phyloP scores from a whole-genome alignment of 1,139 yeast species.

The Eremothecium cymbalariae region DNA sequence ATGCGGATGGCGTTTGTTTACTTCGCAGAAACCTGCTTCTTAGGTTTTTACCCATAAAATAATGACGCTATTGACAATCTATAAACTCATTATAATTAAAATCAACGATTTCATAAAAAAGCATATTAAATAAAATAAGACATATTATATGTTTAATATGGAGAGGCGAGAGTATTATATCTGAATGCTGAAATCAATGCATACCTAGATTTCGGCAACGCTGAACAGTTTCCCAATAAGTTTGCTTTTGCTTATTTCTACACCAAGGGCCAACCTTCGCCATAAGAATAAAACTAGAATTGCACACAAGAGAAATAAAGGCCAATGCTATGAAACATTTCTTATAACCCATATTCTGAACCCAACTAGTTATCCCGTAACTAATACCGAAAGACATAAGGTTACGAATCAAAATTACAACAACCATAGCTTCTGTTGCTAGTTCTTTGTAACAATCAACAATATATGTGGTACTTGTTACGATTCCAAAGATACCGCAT shows the following conservation, averaged over 20 bases:
- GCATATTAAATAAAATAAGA: too few relatives aligned
- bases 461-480: slow-evolving; percentile 45
- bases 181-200: too few relatives aligned
- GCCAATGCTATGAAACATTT: slow-evolving; percentile 41
- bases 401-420: slow-evolving; percentile 34
- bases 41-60: too few relatives aligned
- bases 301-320: slow-evolving; percentile 38
- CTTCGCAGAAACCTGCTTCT: too few relatives aligned
- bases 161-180: too few relatives aligned
- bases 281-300: slow-evolving; percentile 37
- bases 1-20: too few relatives aligned
- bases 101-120: too few relatives aligned
- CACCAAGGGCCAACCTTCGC: slow-evolving; percentile 33
- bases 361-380: slow-evolving; percentile 45
- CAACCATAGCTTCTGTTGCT: slow-evolving; percentile 49
- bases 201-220: slow-evolving; percentile 26
- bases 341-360: slow-evolving; percentile 37
- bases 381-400: slow-evolving; percentile 42
- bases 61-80: too few relatives aligned
- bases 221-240: slow-evolving; percentile 35
- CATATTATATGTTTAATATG: too few relatives aligned
- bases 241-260: slow-evolving; percentile 32
- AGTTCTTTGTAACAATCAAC: slow-evolving; percentile 48
- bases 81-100: too few relatives aligned
- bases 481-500: slow-evolving; percentile 41